A percentile compares a stretch with the other conserved stretches of the same genome.
Conservation (phyloP, 441 rosid genomes). For the Corymbia calophylla region DNA sequence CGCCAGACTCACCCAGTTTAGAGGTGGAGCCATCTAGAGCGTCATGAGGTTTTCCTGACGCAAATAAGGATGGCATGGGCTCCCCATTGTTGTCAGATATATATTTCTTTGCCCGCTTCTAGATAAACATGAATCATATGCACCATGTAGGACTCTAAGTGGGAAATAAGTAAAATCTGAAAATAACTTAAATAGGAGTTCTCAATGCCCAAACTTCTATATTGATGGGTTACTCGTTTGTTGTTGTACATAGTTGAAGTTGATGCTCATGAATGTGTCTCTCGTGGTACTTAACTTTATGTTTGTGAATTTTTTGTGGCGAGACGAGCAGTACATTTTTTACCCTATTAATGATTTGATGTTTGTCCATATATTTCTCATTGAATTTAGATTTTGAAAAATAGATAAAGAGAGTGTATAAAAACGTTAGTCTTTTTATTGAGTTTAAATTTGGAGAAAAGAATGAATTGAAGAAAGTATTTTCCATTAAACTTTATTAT, state of each 20-base stretch:
- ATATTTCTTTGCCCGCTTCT: neutral
- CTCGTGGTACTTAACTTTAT: neutral
- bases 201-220: neutral
- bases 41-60: neutral
- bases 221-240: neutral
- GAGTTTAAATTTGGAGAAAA: neutral
- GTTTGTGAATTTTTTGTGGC: neutral
- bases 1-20: neutral
- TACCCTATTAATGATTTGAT: neutral
- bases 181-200: neutral
- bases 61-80: neutral
- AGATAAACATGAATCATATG: neutral
- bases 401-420: neutral
- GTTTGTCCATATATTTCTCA: neutral
- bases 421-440: neutral
- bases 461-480: neutral
- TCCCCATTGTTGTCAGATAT: neutral
- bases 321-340: neutral
- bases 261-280: neutral
- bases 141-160: neutral
- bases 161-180: neutral
- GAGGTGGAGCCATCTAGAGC: neutral
- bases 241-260: neutral
- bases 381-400: neutral
- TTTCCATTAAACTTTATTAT: neutral